Percentiles rank a stretch among this genome's conserved stretches.
These are phyloP conservation scores for Cryphonectria carpinicola DNA, from an alignment of 2,329 filamentous ascomycete genomes.

Conservation along the genomic window DNA sequence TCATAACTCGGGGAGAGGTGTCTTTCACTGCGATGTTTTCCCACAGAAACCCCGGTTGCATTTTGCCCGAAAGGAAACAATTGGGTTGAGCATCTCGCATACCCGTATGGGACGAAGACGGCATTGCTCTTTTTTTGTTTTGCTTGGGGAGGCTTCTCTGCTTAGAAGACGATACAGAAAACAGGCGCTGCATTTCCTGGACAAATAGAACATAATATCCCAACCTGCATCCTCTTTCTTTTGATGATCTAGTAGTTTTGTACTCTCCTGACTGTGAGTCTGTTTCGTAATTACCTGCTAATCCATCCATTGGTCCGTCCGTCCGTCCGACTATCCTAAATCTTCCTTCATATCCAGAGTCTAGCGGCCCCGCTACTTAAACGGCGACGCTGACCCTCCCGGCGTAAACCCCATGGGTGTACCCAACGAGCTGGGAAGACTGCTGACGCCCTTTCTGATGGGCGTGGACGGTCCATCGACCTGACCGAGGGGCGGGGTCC, in stretches of 20 bases:
- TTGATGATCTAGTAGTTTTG: not conserved
- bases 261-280: constrained; percentile 18
- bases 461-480: constrained; percentile 26
- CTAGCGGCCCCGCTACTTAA: constrained; percentile 1
- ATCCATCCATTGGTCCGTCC: not conserved
- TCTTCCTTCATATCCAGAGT: not conserved
- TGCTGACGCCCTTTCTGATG: constrained; percentile 16
- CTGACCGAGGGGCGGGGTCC: constrained; percentile 17
- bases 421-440: constrained; percentile 9
- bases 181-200: not conserved
- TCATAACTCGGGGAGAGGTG: not conserved
- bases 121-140: not conserved
- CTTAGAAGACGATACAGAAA: not conserved
- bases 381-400: constrained; percentile 10
- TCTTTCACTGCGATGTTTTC: not conserved
- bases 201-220: not conserved
- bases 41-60: not conserved
- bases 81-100: not conserved
- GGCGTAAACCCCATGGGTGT: constrained; percentile 24
- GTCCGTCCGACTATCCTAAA: not conserved
- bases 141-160: not conserved
- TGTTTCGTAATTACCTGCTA: not conserved
- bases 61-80: not conserved
- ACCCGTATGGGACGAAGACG: not conserved
- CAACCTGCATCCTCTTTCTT: not conserved